Evolutionary conservation across 257 asterid species (phyloP), one percentile per base, ranked within the genome.

Genomic region (Solanum virginianum): DNA sequence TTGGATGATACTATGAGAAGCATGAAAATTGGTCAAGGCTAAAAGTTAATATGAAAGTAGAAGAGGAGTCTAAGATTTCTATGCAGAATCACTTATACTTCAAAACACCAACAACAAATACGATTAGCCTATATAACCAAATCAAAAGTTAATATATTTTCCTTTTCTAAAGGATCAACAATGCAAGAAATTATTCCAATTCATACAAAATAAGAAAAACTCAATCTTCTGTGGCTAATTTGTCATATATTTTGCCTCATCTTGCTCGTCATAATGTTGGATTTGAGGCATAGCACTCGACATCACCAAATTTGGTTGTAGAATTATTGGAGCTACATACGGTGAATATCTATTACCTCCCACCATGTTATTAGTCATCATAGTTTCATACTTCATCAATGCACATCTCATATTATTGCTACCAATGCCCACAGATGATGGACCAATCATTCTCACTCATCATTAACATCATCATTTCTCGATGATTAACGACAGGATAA

Each of bases 11-110:
- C n/a, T n/a, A 32, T 96, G 98, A 93, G 85, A 84, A 87, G 18
- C 95, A 97, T 4, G 98, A 88, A 93, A 85, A 89, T 79, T 87
- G 11, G 90, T 91, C 12, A 90, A 87, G 86, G 90, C 88, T 6
- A 92, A 88, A 89, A 90, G 91, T 39, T 9, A 7, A 8, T 32
- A 32, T 3, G 36, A 68, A 65, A 26, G 7, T 74, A 8, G 7
- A 13, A 24, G 17, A 32, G 36, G 1, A 62, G 15, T 32, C 36
- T 32, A 32, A 32, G 4, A 32, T 32, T 32, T 32, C 69, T 62
- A 22, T 60, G 6, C 6, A 36, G 41, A 36, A 72, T 1, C 36
- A 24, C 8, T 49, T 0, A 9, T 14, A 47, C 62, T 22, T 49
- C 16, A 75, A 22, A 49, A 49, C 14, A 49, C 15, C 49, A 14